phyloP scores from a whole-genome alignment of 768 basidiomycete species.

The Kwoniella sp. region DNA sequence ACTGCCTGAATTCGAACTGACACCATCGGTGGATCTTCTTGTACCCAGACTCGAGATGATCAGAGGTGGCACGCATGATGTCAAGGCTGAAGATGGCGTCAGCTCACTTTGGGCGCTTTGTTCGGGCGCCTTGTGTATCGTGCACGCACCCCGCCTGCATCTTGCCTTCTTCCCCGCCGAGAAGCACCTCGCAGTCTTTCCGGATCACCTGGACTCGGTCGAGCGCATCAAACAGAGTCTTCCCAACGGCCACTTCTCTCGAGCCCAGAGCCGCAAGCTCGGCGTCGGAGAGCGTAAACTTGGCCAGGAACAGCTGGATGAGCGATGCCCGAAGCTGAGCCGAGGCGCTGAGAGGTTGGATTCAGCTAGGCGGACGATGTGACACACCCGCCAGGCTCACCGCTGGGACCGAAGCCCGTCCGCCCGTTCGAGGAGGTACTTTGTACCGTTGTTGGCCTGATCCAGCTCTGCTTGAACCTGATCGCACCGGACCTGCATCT shows the following conservation, averaged over 20 bases:
- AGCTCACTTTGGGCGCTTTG: too few species aligned
- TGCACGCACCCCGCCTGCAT: conserved; percentile 49
- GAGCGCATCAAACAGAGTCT: conserved; percentile 76
- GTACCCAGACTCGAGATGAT: conserved; percentile 81
- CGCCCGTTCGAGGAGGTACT: conserved; percentile 73
- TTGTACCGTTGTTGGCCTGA: conserved; percentile 71
- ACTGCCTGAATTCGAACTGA: conserved; percentile 74
- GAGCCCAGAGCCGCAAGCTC: conserved; percentile 73
- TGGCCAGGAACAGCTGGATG: conserved; percentile 69
- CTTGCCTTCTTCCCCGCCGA: conserved; percentile 60
- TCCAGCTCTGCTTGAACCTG: conserved; percentile 73
- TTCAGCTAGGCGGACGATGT: not conserved
- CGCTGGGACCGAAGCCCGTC: conserved; percentile 50
- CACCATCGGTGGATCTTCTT: conserved; percentile 84
- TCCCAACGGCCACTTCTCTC: conserved; percentile 69
- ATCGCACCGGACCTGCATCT: conserved; percentile 78
- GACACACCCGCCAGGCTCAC: conserved; percentile 16
- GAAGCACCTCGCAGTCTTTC: conserved; percentile 75
- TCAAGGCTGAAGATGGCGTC: too few species aligned
- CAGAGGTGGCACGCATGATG: conserved; percentile 76
- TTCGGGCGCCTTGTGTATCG: not conserved
- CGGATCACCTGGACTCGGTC: conserved; percentile 78
- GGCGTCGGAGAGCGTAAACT: conserved; percentile 74
- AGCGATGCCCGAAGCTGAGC: conserved; percentile 62
- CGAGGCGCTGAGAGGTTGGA: conserved; percentile 28